Evolutionary conservation across 345 rosid genomes (phyloP).

Genomic region (Balakata baccata): DNA sequence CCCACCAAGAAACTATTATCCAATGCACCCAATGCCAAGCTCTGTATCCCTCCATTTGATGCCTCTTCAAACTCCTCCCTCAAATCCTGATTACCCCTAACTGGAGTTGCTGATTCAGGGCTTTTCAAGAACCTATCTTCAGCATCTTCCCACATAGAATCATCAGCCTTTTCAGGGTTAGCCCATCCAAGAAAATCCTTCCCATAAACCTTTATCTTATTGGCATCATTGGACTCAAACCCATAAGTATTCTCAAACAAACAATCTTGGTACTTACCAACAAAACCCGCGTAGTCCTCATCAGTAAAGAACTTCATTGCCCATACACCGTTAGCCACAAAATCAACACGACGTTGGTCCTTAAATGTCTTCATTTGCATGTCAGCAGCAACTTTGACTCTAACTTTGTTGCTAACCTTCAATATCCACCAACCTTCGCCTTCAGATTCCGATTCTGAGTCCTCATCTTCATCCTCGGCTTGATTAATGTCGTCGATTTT

Average conservation of each 20-base stretch:
- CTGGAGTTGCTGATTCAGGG: conserved; percentile 58
- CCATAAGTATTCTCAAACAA: conserved; percentile 85
- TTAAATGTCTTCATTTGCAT: conserved; percentile 70
- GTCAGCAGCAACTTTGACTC: conserved; percentile 51
- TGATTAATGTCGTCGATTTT: conserved; percentile 5
- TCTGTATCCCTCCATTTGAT: conserved; percentile 78
- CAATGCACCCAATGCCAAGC: conserved; percentile 94
- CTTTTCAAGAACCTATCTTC: conserved; percentile 63
- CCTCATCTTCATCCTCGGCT: conserved; percentile 40
- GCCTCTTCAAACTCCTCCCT: conserved; percentile 94
- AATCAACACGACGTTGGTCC: conserved; percentile 88
- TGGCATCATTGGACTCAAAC: conserved; percentile 76
- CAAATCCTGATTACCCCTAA: conserved; percentile 60
- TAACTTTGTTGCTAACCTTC: conserved; percentile 58
- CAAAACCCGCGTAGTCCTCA: conserved; percentile 56
- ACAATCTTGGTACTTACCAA: conserved; percentile 54
- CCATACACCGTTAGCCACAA: conserved; percentile 84
- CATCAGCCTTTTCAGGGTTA: conserved; percentile 89
- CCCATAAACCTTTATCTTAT: conserved; percentile 74
- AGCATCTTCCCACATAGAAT: conserved; percentile 98
- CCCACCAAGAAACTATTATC: conserved; percentile 97
- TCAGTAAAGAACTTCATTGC: conserved; percentile 66
- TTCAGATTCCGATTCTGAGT: conserved; percentile 32
- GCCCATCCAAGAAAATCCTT: conserved; percentile 93
- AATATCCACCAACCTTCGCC: conserved; percentile 58